phyloP scores from a whole-genome alignment of 1,284 basidiomycete genomes.

The Apiotrichum domesticum region DNA sequence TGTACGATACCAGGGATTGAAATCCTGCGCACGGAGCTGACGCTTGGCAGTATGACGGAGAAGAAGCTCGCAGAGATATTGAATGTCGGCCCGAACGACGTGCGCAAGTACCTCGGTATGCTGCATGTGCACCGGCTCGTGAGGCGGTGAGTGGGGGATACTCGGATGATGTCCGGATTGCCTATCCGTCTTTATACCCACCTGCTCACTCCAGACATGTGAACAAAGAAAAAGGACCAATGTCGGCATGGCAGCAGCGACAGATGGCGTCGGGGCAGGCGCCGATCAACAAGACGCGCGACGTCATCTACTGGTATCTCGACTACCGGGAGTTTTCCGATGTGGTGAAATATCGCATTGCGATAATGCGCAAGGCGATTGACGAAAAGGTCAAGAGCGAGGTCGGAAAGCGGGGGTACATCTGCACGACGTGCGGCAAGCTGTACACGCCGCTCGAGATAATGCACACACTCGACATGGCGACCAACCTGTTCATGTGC shows the following conservation, averaged over 20 bases:
- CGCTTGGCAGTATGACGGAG: slow-evolving; percentile 25
- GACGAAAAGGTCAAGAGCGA: slow-evolving; percentile 78
- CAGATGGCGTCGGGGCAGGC: slow-evolving; percentile 4
- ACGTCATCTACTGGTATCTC: slow-evolving; percentile 84
- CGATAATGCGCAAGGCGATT: slow-evolving; percentile 86
- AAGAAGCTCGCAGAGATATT: slow-evolving; percentile 74
- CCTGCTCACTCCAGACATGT: slow-evolving; percentile 29
- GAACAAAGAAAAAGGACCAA: slow-evolving; percentile 40
- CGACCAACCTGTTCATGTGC: slow-evolving; percentile 30
- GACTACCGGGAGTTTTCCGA: slow-evolving; percentile 94
- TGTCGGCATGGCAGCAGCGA: slow-evolving; percentile 28
- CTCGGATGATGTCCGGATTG: background rate
- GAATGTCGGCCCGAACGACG: slow-evolving; percentile 84
- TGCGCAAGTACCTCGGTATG: slow-evolving; percentile 83
- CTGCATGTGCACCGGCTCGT: slow-evolving; percentile 79
- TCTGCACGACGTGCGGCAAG: slow-evolving; percentile 82
- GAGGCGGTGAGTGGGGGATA: slow-evolving; percentile 58
- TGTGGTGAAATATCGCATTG: slow-evolving; percentile 94
- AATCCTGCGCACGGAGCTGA: background rate
- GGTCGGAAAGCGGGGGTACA: slow-evolving; percentile 90
- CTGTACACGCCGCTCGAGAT: slow-evolving; percentile 82
- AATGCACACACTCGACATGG: slow-evolving; percentile 61
- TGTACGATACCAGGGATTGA: background rate
- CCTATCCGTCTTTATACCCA: background rate
- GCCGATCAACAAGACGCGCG: slow-evolving; percentile 15